These are phyloP conservation scores for Ogataea nonfermentans DNA, from an alignment of 805 yeast genomes.

Conservation along the genomic window DNA sequence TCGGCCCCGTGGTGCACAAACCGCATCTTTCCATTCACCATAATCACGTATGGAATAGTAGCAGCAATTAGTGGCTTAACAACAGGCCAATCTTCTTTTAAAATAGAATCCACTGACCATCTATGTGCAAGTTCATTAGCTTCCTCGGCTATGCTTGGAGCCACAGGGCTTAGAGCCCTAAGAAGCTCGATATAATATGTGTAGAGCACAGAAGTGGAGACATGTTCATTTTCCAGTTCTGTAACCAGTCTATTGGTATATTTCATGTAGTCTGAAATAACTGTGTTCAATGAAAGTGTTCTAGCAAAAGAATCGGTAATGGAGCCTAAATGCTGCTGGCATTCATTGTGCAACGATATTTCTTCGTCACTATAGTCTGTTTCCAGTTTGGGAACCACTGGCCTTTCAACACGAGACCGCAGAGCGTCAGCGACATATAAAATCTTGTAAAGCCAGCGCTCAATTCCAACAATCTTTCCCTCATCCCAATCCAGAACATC, in stretches of 20 bases:
- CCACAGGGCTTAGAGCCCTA: constrained; percentile 71
- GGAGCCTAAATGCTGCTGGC: constrained; percentile 45
- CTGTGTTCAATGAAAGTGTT: constrained; percentile 71
- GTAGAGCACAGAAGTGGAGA: constrained; percentile 42
- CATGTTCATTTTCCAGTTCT: constrained; percentile 37
- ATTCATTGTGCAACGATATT: constrained; percentile 53
- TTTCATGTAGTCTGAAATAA: constrained; percentile 89
- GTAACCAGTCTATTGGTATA: constrained; percentile 51
- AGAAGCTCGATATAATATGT: constrained; percentile 54
- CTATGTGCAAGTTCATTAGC: constrained; percentile 56
- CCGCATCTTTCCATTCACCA: constrained; percentile 71
- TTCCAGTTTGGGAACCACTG: constrained; percentile 8
- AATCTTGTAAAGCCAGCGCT: constrained; percentile 78
- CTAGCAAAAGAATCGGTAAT: constrained; percentile 60
- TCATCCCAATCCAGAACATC: constrained; percentile 92
- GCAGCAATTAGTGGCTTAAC: constrained; percentile 39
- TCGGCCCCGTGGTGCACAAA: constrained; percentile 38
- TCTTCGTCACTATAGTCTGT: constrained; percentile 42
- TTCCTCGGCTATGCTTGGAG: constrained; percentile 83
- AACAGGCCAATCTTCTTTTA: constrained; percentile 66
- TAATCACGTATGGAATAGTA: constrained; percentile 49
- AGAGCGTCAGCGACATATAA: constrained; percentile 32
- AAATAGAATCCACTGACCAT: constrained; percentile 40
- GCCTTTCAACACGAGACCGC: constrained; percentile 9
- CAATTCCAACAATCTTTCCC: constrained; percentile 77